Evolutionary conservation across 768 basidiomycete species (phyloP).

Genomic region (Gymnopilus junonius): DNA sequence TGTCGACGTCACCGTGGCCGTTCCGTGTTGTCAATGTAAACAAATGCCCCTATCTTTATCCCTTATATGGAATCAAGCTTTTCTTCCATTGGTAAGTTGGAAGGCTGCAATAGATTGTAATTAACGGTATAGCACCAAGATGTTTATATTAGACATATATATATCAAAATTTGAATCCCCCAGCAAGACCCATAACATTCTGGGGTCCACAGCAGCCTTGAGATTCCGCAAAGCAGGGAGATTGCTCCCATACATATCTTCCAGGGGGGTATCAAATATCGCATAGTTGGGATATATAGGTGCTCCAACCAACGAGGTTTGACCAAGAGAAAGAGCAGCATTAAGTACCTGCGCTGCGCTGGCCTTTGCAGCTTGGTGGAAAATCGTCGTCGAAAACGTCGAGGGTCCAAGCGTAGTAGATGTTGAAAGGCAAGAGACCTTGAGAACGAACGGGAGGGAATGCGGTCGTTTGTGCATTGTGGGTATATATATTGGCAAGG

Average conservation of each 20-base stretch:
- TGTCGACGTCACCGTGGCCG: background rate
- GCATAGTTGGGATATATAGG: constrained; percentile 56
- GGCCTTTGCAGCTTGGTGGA: constrained; percentile 41
- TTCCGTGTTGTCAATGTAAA: background rate
- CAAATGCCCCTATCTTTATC: background rate
- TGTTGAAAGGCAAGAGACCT: constrained; percentile 31
- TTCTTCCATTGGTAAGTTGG: no score
- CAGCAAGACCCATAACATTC: constrained; percentile 69
- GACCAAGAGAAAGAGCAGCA: constrained; percentile 37
- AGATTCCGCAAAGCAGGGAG: constrained; percentile 43
- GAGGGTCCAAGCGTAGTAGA: constrained; percentile 30
- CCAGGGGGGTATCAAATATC: constrained; percentile 51
- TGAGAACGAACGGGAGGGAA: constrained; percentile 43
- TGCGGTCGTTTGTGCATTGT: constrained; percentile 41
- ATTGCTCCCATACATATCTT: constrained; percentile 56
- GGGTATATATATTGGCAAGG: constrained; percentile 41
- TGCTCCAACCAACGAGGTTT: constrained; percentile 35
- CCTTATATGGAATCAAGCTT: background rate
- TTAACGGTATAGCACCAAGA: background rate
- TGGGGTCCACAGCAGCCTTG: constrained; percentile 54
- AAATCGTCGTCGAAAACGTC: constrained; percentile 24
- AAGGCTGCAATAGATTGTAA: no score
- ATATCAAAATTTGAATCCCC: constrained; percentile 58
- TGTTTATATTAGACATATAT: background rate
- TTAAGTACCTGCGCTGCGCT: constrained; percentile 40